phyloP scores from a whole-genome alignment of 2,329 filamentous ascomycete genomes.

The Tolypocladium sp. region DNA sequence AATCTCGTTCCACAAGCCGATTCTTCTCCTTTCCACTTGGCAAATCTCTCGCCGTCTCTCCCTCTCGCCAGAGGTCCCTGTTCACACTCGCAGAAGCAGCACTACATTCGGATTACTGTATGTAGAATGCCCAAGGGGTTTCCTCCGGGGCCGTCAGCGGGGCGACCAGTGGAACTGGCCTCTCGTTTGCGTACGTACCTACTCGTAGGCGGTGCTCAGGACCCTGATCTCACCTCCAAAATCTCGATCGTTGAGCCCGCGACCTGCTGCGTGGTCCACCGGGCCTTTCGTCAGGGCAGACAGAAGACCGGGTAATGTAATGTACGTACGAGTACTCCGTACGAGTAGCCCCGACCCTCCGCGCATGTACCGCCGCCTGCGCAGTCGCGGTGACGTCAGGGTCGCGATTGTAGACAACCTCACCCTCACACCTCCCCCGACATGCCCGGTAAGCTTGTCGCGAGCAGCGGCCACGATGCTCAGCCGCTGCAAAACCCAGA shows the following conservation, averaged over 20 bases:
- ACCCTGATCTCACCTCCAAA: slow-evolving; percentile 19
- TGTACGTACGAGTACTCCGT: no score
- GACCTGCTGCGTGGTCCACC: background rate
- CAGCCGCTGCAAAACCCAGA: background rate
- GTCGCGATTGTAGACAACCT: background rate
- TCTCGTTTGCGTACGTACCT: background rate
- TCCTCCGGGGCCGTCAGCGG: background rate
- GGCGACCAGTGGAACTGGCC: background rate
- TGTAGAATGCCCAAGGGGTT: background rate
- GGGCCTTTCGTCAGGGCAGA: background rate
- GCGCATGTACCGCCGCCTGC: background rate
- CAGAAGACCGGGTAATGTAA: background rate
- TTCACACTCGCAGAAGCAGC: background rate
- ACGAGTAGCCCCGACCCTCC: background rate
- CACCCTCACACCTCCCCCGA: background rate
- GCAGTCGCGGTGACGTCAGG: slow-evolving; percentile 1
- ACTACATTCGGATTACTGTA: no score
- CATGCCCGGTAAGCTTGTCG: background rate
- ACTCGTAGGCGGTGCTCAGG: background rate
- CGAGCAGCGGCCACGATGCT: background rate
- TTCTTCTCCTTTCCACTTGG: background rate
- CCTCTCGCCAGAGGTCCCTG: background rate
- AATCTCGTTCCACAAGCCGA: background rate
- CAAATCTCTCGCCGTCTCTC: background rate
- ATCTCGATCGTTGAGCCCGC: slow-evolving; percentile 17